Evolutionary conservation across 1,284 basidiomycete species (phyloP), one percentile per base, ranked within the genome.

Genomic region (Apiotrichum porosum): DNA sequence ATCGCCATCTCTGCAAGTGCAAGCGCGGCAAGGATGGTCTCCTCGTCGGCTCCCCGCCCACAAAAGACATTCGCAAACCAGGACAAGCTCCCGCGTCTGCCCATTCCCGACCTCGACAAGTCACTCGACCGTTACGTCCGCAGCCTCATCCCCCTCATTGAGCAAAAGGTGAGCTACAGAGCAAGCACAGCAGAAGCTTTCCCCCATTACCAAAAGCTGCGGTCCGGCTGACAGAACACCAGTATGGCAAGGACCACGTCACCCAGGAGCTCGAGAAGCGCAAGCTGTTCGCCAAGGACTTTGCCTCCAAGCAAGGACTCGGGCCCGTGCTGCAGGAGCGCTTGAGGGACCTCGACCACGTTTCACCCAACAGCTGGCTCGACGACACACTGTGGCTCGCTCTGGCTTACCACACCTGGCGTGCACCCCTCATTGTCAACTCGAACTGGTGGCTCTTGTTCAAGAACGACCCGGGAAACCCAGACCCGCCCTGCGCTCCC

Each of bases 401-500:
- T 59, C 85, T 87, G 58, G 85, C 89, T 0, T 98, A 97, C 73
- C 83, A 90, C 54, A 86, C 91, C 72, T 90, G 85, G 84, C 81
- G 93, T 37, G 81, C 82, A 1, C 90, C 94, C 0, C 76, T 97
- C 26, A 77, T 90, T 49, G 75, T 98, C 63, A 88, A 97, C 74
- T 94, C 91, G 9, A 97, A 97, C 67, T 97, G 93, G 93, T 97
- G 93, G 93, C 78, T 97, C 37, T 79, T 89, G n/a, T 88, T 93
- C 66, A 70, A 73, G 31, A 69, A 77, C 37, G 80, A 82, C 65
- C 60, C 71, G 14, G 65, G 62, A 49, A 75, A 79, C 44, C 76
- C 78, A 2, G 23, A 39, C 10, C 61, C 50, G 8, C 65, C 68
- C 28, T 58, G 57, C 8, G 60, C 61, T 40, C 40, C 60, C 21